Base-by-base conservation (phyloP, 2,329 filamentous ascomycete genomes). In the Hansfordia pulvinata region DNA sequence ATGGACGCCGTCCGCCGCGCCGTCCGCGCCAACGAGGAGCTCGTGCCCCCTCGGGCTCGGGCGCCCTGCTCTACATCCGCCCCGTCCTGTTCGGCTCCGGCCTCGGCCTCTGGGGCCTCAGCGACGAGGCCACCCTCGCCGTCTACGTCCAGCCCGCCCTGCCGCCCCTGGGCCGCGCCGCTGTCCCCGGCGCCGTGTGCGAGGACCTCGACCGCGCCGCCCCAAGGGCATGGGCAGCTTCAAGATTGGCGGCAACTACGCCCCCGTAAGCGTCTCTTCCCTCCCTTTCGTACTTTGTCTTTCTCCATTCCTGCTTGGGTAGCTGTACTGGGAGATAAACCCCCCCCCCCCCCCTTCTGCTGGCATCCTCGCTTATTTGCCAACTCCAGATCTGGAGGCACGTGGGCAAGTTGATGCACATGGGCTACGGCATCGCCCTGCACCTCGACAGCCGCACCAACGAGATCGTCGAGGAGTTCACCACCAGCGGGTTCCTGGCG, bases 381-480 rank as follows among this genome's bases (percentile, higher is more conserved):
- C n/a, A n/a, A n/a, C n/a, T n/a, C n/a, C n/a, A n/a, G 8, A 23
- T 29, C 17, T 25, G 21, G 23, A 8, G 27, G 10, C 23, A 25
- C 7, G 23, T 18, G 3, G 27, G 17, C 12, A 25, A 29, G 17
- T 21, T 23, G 13, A 14, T 10, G 12, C 17, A 20, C 9, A 25
- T 25, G 22, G 27, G 27, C 1, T 29, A 25, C 10, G 27, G 22
- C 3, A 25, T 29, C 10, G 25, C 27, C 5, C 27, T 29, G 11
- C 27, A 29, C 8, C 17, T 29, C 7, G 27, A 29, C 13, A 25
- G 9, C 23, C 24, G 3, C 3, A n/a, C n/a, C n/a, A n/a, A n/a
- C n/a, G n/a, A n/a, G n/a, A n/a, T 21, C 6, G 11, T 32, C 5
- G 30, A 30, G 20, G 27, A 30, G 20, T 32, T 32, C 15, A 29